These are phyloP conservation scores for Rhizophagus clarus DNA, from an alignment of 192 early-diverging fungal species.

Conservation along the genomic window DNA sequence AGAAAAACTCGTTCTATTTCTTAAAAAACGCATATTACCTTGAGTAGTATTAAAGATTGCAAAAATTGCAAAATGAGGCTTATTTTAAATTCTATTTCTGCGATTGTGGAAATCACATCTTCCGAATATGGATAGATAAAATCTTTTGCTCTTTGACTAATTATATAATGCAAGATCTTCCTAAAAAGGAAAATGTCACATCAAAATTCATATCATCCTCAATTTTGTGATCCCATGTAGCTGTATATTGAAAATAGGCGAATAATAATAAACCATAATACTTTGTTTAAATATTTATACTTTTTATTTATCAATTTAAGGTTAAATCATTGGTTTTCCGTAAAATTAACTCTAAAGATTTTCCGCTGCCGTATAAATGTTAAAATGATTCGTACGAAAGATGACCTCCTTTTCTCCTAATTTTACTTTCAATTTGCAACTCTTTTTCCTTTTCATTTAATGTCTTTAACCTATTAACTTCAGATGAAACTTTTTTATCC, in stretches of 20 bases:
- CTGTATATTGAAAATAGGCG: no score
- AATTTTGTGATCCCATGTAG: no score
- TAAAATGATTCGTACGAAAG: conserved; percentile 25
- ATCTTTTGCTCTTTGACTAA: background rate
- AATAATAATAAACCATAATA: no score
- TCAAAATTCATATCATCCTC: no score
- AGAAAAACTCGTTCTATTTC: no score
- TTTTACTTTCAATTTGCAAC: background rate
- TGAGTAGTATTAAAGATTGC: no score
- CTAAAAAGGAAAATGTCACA: background rate
- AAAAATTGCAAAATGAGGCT: no score
- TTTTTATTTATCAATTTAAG: background rate
- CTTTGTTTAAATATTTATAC: no score
- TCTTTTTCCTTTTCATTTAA: background rate
- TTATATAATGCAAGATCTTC: background rate
- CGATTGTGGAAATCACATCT: background rate
- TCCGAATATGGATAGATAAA: background rate
- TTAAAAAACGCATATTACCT: no score
- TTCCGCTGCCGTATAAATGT: background rate
- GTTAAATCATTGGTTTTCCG: background rate
- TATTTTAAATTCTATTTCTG: no score
- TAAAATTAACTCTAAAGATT: conserved; percentile 4
- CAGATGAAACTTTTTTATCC: background rate
- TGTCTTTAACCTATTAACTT: background rate
- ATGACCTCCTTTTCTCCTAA: conserved; percentile 24